phyloP scores from a whole-genome alignment of 257 asterid species.

The Fraxinus americana region DNA sequence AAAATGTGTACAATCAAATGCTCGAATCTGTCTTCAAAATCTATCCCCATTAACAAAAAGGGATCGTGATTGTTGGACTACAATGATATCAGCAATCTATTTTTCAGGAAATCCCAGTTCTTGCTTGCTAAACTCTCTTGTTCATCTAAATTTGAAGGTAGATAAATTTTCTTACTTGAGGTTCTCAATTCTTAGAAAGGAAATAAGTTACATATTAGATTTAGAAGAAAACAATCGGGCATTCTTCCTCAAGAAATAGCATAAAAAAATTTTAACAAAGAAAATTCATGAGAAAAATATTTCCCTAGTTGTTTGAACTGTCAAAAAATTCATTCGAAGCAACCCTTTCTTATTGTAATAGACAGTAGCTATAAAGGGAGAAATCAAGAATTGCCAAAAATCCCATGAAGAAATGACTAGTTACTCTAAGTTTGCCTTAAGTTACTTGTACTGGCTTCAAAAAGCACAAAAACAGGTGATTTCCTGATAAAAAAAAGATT shows the following conservation, averaged over 20 bases:
- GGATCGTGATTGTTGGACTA: slow-evolving; percentile 14
- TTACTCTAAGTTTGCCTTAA: no score
- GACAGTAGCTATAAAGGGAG: no score
- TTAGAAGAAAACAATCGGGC: slow-evolving; percentile 32
- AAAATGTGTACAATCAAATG: slow-evolving; percentile 36
- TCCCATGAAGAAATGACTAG: no score
- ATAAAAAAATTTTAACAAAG: slow-evolving; percentile 17
- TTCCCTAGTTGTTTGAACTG: slow-evolving; percentile 23
- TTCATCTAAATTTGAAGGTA: not conserved
- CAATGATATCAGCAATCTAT: not conserved
- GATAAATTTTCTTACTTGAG: slow-evolving; percentile 43
- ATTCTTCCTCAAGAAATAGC: slow-evolving; percentile 12
- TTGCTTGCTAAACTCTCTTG: slow-evolving; percentile 36
- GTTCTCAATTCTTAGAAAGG: slow-evolving; percentile 33
- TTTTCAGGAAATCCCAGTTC: slow-evolving; percentile 23
- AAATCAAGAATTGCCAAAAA: no score
- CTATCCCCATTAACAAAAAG: slow-evolving; percentile 32
- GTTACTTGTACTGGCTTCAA: no score
- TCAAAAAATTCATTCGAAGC: slow-evolving; percentile 24
- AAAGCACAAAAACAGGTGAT: slow-evolving; percentile 19
- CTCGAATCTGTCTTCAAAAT: slow-evolving; percentile 34
- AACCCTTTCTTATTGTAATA: slow-evolving; percentile 26
- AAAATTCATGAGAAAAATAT: slow-evolving; percentile 1
- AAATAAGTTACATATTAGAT: slow-evolving; percentile 32
- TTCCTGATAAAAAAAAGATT: not conserved